These are phyloP conservation scores for Micromonas commoda DNA, from an alignment of 139 green algal genomes.

Conservation along the genomic window DNA sequence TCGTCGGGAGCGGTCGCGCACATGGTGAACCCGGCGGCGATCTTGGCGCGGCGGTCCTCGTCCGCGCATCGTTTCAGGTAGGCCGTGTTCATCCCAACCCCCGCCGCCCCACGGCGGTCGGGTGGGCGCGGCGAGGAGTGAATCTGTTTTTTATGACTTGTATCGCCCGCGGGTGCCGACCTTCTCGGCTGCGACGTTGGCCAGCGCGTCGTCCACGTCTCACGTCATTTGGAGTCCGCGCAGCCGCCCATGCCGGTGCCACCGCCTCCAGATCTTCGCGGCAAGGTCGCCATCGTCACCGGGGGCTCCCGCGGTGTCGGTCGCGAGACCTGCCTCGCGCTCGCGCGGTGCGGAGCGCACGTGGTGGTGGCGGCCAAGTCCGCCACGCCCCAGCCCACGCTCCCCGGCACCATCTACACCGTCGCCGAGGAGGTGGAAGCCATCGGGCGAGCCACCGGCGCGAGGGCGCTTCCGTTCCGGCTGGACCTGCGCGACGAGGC, in stretches of 20 bases:
- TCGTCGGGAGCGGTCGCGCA: too few relatives aligned
- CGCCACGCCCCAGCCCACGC: not conserved
- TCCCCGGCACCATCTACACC: conserved; percentile 18
- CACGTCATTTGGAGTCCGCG: too few relatives aligned
- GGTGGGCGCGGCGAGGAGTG: too few relatives aligned
- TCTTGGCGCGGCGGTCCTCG: not conserved
- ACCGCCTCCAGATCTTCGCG: not conserved
- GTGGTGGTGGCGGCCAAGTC: conserved; percentile 22
- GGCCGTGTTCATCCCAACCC: too few relatives aligned
- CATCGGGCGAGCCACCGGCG: not conserved
- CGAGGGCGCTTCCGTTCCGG: not conserved
- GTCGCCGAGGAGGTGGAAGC: conserved; percentile 16
- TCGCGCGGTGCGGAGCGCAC: not conserved
- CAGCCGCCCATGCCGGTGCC: conserved; percentile 1
- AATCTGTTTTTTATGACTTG: too few relatives aligned
- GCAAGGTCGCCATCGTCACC: conserved; percentile 29
- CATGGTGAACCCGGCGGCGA: not conserved
- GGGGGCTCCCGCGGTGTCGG: conserved; percentile 27
- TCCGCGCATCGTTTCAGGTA: too few relatives aligned
- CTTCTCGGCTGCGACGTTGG: too few relatives aligned
- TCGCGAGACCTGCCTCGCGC: conserved; percentile 7
- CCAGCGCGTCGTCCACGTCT: too few relatives aligned
- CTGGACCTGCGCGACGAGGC: not conserved
- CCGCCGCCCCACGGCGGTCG: too few relatives aligned
- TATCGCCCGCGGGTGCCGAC: too few relatives aligned